phyloP scores from a whole-genome alignment of 306 rosid genomes.

The Prunus kanzakura region DNA sequence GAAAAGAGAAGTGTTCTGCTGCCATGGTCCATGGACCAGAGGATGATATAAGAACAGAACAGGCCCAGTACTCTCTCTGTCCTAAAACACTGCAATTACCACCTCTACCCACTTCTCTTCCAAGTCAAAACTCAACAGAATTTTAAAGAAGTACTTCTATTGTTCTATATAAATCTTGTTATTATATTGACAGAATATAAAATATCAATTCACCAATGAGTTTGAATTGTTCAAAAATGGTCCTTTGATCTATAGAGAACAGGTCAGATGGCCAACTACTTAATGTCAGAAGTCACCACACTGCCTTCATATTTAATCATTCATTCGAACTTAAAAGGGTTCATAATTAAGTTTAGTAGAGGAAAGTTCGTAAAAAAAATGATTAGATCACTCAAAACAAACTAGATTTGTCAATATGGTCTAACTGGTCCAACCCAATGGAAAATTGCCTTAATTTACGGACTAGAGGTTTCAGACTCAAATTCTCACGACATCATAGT shows the following conservation, averaged over 20 bases:
- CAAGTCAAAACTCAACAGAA: constrained; percentile 23
- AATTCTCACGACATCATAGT: too few relatives aligned
- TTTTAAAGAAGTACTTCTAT: background rate
- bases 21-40: constrained; percentile 3
- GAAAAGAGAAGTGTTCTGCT: background rate
- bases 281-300: background rate
- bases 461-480: accelerated
- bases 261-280: constrained; percentile 7
- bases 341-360: too few relatives aligned
- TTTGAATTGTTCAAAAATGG: background rate
- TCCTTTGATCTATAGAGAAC: background rate
- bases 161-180: background rate
- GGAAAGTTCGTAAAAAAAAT: too few relatives aligned
- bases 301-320: too few relatives aligned
- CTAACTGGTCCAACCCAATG: too few relatives aligned
- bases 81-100: background rate
- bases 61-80: constrained; percentile 13
- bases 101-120: constrained; percentile 11
- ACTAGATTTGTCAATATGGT: too few relatives aligned
- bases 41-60: background rate
- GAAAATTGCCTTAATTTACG: accelerated
- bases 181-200: background rate
- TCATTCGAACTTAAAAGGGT: too few relatives aligned
- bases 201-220: background rate
- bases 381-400: too few relatives aligned